Evolutionary conservation across 2,329 filamentous ascomycete genomes (phyloP), one percentile per base, ranked within the genome.

Genomic region (Talaromyces sp.): DNA sequence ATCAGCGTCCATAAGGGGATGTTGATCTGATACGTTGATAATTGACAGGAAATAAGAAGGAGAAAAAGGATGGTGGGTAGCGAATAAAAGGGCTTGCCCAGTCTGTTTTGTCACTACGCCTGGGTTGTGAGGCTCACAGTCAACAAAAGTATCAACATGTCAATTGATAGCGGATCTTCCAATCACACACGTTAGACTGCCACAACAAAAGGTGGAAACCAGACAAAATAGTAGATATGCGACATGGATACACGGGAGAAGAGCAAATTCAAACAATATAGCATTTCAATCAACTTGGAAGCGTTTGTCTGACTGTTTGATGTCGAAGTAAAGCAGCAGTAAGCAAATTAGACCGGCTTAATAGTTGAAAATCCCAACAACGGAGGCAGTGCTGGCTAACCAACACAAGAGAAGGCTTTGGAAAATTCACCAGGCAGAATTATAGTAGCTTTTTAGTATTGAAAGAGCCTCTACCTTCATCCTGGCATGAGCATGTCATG

Each of bases 141-240:
- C 11, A 48, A 52, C 48, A 54, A 33, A 3, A 11, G 19, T n/a
- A 56, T 19, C 11, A 39, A 24, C n/a, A 56, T 39, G 48, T 33
- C 52, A 11, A 24, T 56, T 56, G 33, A 56, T n/a, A 9, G 10
- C 19, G 3, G 33, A 56, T 56, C 10, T 56, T 56, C n/a, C 37
- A 43, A 43, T 31, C 8, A 37, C 43, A 54, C 14, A 56, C 31
- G 6, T 37, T 65, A 65, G 43, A 24, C 54, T 43, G 33, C 33
- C 33, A 65, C 50, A 62, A 62, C 54, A 54, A 65, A 65, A 14
- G 64, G 64, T 47, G 64, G 64, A 47, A 65, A 65, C 64, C 64
- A 65, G 16, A 65, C 43, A 62, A 65, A 65, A 37, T 65, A 65
- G 59, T 65, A 65, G 52, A 58, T 43, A 59, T 65, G 64, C 57